Evolutionary conservation across 2,329 filamentous ascomycete species (phyloP), one percentile per base, ranked within the genome.

Genomic region (Trichoderma simmonsii): DNA sequence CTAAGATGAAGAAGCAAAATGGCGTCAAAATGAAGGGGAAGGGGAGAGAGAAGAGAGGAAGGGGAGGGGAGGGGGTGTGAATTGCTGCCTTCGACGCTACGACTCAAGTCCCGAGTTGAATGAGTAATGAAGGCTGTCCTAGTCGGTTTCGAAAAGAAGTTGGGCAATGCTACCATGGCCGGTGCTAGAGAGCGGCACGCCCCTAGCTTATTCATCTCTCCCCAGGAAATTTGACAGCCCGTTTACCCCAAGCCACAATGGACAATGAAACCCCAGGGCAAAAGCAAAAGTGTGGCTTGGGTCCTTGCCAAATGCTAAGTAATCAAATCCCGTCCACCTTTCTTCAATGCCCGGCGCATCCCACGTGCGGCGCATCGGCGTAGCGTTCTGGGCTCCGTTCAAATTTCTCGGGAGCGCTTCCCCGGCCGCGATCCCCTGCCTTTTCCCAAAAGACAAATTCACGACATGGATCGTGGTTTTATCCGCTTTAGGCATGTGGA

Each of bases 21-120:
- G 65, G 65, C 65, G 65, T 68, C 65, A 68, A 60, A 32, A 68
- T 68, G 65, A 68, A 69, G 66, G 66, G 28, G 65, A 7, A 36
- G 32, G 32, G 32, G 32, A 15, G 18, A 28, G 14, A 34, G 18
- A 51, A 9, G n/a, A 39, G 36, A 18, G 32, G 32, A 14, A 12
- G 32, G 32, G 12, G 39, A 43, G n/a, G 32, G 14, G 34, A 24
- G 30, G 18, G 15, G 36, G 15, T 15, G 51, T 18, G 65, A 18
- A n/a, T 59, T 59, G 64, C 34, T 36, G 36, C 24, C 59, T 26
- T 24, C 36, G 39, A 15, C 14, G 5, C 28, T n/a, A 34, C 28
- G 57, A 30, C 30, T 34, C 18, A 60, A 30, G 57, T 30, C 57
- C 30, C 28, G 48, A 43, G 26, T 24, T 36, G 34, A 30, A 43